Evolutionary conservation across 2,329 filamentous ascomycete species (phyloP).

Genomic region (Hypoxylon sp.): DNA sequence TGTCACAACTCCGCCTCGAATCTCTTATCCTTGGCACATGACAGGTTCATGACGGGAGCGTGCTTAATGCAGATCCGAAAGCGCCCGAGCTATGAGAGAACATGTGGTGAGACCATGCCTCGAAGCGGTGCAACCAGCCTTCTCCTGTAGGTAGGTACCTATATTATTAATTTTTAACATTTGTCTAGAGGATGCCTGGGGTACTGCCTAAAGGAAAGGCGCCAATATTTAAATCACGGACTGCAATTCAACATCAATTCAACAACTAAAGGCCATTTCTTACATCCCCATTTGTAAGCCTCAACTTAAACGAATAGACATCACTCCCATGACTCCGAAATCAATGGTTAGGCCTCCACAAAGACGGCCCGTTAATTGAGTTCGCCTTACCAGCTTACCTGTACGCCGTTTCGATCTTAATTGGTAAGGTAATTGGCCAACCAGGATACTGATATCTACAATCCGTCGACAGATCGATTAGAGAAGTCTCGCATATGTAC

Average conservation of each 20-base stretch:
- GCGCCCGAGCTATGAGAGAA: conserved; percentile 24
- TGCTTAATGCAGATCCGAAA: conserved; percentile 26
- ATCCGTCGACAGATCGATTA: no score
- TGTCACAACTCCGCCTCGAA: conserved; percentile 24
- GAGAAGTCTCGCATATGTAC: no score
- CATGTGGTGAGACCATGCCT: conserved; percentile 17
- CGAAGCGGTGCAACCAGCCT: no score
- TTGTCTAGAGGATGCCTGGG: conserved; percentile 8
- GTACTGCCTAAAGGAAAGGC: conserved; percentile 9
- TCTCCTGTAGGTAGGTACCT: conserved; percentile 17
- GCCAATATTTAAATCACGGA: conserved; percentile 2
- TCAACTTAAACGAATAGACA: conserved; percentile 11
- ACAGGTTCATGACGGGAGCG: conserved; percentile 13
- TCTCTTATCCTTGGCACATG: conserved; percentile 22
- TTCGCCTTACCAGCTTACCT: conserved; percentile 1
- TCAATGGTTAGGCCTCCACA: not conserved
- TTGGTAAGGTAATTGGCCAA: conserved; percentile 9
- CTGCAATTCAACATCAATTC: no score
- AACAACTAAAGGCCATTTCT: conserved; percentile 9
- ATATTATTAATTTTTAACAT: no score
- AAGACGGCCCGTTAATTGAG: not conserved
- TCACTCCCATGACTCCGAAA: not conserved
- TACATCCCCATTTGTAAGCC: conserved; percentile 5
- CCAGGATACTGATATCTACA: not conserved
- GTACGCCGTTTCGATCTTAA: conserved; percentile 20